phyloP scores from a whole-genome alignment of 495 filamentous ascomycete genomes.

The Parachaetomium inaequale region DNA sequence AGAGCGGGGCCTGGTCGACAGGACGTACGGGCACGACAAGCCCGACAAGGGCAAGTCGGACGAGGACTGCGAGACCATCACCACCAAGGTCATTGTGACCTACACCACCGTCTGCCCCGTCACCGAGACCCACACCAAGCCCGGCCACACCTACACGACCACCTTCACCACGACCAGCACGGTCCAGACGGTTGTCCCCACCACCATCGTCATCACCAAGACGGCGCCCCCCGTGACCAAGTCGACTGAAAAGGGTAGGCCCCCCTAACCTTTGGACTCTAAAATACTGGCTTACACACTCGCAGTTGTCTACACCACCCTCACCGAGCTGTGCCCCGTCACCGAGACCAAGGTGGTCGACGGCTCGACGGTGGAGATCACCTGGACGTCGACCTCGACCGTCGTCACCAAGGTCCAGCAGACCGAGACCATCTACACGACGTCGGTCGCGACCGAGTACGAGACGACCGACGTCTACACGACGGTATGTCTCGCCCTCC shows the following conservation, averaged over 20 bases:
- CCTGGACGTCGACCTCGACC: constrained; percentile 43
- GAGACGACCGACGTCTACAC: constrained; percentile 40
- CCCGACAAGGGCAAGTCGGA: neutral
- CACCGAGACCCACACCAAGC: constrained; percentile 39
- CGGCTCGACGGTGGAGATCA: constrained; percentile 40
- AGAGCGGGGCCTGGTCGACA: neutral
- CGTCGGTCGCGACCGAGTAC: constrained; percentile 37
- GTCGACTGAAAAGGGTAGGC: constrained; percentile 19
- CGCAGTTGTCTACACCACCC: constrained; percentile 36
- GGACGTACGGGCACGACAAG: neutral
- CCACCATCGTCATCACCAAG: constrained; percentile 25
- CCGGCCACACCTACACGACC: constrained; percentile 38
- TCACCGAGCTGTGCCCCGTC: constrained; percentile 41
- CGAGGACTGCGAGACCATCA: constrained; percentile 28
- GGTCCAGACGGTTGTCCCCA: constrained; percentile 29
- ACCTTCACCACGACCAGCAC: constrained; percentile 48
- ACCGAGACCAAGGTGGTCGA: constrained; percentile 44
- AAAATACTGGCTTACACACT: constrained; percentile 9
- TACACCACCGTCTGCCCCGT: constrained; percentile 44
- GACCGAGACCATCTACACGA: constrained; percentile 35
- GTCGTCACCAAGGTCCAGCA: constrained; percentile 24
- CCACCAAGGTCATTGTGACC: constrained; percentile 40
- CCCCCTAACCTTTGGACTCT: neutral
- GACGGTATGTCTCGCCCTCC: constrained; percentile 25
- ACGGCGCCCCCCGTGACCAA: constrained; percentile 27